Evolutionary conservation across 768 basidiomycete species (phyloP), one percentile per base, ranked within the genome.

Genomic region (Mycena vulgaris): DNA sequence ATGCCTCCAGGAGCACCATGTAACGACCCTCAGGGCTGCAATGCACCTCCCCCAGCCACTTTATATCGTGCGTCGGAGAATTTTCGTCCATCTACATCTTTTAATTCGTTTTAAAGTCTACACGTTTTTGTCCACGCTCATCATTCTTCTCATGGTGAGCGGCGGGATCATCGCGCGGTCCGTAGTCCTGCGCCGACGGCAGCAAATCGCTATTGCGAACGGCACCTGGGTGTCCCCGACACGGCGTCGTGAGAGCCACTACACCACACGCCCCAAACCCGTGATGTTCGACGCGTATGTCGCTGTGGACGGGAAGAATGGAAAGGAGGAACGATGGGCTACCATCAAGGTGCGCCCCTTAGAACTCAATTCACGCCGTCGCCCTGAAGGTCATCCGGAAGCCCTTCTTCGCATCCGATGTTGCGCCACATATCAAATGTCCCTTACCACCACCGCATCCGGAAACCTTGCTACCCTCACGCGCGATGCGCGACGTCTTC

Each of bases 111-210:
- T 55, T 23, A 4, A 52, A 74, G 72, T 74, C 17, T 82, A 75
- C 45, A 75, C 78, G 13, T 75, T 77, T 21, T 75, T 81, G 23
- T 84, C 85, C 23, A 86, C 85, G 19, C 80, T 86, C 45, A 76
- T 86, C 57, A 78, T 86, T n/a, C 82, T 86, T 14, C 80, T 86
- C 13, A 68, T 78, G n/a, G 80, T 86, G 11, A 84, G 84, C n/a
- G 80, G 77, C 16, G 82, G 81, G 7, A 83, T 86, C 73, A 78
- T 86, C 47, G 47, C 79, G 39, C 82, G 85, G 28, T 83, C 84
- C 25, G 70, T 84, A 42, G 63, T 85, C 60, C 79, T 86, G 39
- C 80, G 85, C 8, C 79, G 82, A 4, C 79, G 84, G 9, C 82
- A 83, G 49, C 81, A 80, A 17, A 79, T 84, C 45, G 85, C 85